Conservation (phyloP, 2,329 filamentous ascomycete genomes). For the Tothia fuscella region DNA sequence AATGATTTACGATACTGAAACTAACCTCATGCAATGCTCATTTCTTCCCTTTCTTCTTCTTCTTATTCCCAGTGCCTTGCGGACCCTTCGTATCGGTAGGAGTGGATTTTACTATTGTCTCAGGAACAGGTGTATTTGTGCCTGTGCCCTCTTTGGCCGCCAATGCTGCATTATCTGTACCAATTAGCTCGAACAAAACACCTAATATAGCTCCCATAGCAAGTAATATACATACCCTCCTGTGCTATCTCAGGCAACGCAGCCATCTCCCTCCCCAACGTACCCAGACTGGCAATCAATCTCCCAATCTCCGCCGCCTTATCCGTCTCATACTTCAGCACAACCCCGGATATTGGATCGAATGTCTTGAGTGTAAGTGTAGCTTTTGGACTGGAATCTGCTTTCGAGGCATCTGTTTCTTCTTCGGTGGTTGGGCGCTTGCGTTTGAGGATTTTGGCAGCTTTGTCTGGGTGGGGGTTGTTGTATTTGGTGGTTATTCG, state of each 20-base stretch:
- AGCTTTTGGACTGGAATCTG: slow-evolving; percentile 36
- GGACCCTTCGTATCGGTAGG: slow-evolving; percentile 12
- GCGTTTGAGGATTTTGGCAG: slow-evolving; percentile 20
- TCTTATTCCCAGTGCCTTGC: slow-evolving; percentile 30
- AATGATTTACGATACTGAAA: too few relatives aligned
- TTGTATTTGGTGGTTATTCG: slow-evolving; percentile 88
- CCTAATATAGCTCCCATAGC: slow-evolving; percentile 5
- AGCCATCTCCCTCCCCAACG: slow-evolving; percentile 54
- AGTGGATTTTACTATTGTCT: slow-evolving; percentile 20
- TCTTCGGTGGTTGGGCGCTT: slow-evolving; percentile 18
- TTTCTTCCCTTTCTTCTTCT: slow-evolving; percentile 41
- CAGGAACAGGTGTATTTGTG: slow-evolving; percentile 21
- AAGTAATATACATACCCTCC: slow-evolving; percentile 21
- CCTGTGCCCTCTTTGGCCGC: slow-evolving; percentile 18
- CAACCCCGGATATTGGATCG: slow-evolving; percentile 68
- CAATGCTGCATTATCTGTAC: slow-evolving; percentile 21
- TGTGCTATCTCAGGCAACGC: slow-evolving; percentile 31
- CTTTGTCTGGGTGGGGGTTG: slow-evolving; percentile 39
- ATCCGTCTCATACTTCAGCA: slow-evolving; percentile 81
- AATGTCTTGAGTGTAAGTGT: slow-evolving; percentile 79
- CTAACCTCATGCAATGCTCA: too few relatives aligned
- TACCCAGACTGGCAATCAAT: slow-evolving; percentile 64
- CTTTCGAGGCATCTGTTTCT: slow-evolving; percentile 22
- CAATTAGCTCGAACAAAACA: too few relatives aligned
- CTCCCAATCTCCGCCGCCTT: slow-evolving; percentile 84